phyloP scores from a whole-genome alignment of 2,329 filamentous ascomycete species.

The Massarina eburnea region DNA sequence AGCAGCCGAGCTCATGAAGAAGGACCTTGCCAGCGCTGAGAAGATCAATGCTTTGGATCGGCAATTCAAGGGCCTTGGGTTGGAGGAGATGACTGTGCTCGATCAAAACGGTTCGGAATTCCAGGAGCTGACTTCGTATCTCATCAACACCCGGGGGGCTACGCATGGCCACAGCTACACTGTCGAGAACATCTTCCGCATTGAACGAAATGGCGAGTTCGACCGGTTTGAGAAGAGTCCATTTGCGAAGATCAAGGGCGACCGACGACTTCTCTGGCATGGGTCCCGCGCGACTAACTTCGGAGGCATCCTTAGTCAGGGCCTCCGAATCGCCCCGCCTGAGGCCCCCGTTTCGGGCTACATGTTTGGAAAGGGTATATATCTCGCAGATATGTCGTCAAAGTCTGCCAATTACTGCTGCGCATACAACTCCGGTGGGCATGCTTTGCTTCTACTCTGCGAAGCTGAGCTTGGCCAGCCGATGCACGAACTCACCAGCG shows the following conservation, averaged over 20 bases:
- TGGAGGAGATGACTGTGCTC: conserved; percentile 76
- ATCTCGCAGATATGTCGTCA: conserved; percentile 77
- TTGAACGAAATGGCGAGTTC: conserved; percentile 72
- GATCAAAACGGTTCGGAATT: conserved; percentile 64
- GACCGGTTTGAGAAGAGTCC: conserved; percentile 65
- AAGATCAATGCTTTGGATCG: conserved; percentile 68
- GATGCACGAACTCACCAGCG: conserved; percentile 62
- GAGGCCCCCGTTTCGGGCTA: conserved; percentile 79
- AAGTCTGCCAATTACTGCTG: conserved; percentile 82
- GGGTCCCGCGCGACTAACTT: conserved; percentile 83
- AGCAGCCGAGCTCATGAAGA: conserved; percentile 74
- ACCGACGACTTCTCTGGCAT: conserved; percentile 83
- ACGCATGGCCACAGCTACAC: conserved; percentile 66
- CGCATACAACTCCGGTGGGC: conserved; percentile 62
- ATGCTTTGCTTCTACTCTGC: conserved; percentile 77
- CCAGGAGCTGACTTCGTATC: conserved; percentile 64
- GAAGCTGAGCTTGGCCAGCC: conserved; percentile 81
- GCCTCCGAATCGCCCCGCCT: conserved; percentile 84
- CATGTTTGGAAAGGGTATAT: conserved; percentile 91
- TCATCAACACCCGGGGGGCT: conserved; percentile 64
- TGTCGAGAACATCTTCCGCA: conserved; percentile 77
- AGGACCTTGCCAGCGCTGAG: conserved; percentile 50
- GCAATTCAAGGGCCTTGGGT: conserved; percentile 69
- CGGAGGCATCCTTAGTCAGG: conserved; percentile 83
- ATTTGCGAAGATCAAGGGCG: conserved; percentile 55